Conservation (phyloP, 805 yeast species). For the Hanseniaspora hatyaiensis region DNA sequence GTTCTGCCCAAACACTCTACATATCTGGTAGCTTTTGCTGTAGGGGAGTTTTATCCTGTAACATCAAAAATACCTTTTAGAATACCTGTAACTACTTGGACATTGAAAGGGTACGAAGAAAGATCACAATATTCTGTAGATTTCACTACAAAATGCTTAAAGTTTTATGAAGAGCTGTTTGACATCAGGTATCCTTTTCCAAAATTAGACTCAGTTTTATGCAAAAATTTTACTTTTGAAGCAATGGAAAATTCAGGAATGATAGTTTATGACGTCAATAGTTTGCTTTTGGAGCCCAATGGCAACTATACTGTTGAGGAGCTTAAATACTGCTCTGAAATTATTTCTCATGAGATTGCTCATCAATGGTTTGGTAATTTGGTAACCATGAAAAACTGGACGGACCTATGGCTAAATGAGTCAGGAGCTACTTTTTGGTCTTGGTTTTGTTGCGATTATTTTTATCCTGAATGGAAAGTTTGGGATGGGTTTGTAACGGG, state of each 20-base stretch:
- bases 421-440: slow-evolving; percentile 89
- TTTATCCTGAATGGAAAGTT: slow-evolving; percentile 76
- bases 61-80: slow-evolving; percentile 44
- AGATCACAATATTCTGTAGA: slow-evolving; percentile 65
- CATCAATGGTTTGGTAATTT: slow-evolving; percentile 88
- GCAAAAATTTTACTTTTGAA: slow-evolving; percentile 73
- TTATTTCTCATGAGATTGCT: slow-evolving; percentile 77
- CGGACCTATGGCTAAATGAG: slow-evolving; percentile 77
- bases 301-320: slow-evolving; percentile 50
- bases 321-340: slow-evolving; percentile 68
- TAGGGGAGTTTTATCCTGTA: slow-evolving; percentile 47
- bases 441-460: slow-evolving; percentile 66
- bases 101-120: slow-evolving; percentile 63
- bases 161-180: slow-evolving; percentile 59
- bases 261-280: slow-evolving; percentile 67
- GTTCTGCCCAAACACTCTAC: slow-evolving; percentile 76
- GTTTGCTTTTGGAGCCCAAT: slow-evolving; percentile 53
- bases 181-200: slow-evolving; percentile 70
- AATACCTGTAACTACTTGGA: slow-evolving; percentile 68
- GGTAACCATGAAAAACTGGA: slow-evolving; percentile 90
- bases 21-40: slow-evolving; percentile 69
- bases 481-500: slow-evolving; percentile 78
- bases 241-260: slow-evolving; percentile 85
- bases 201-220: slow-evolving; percentile 69
- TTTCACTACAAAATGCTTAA: slow-evolving; percentile 61